Evolutionary conservation across 768 basidiomycete genomes (phyloP), one percentile per base, ranked within the genome.

Genomic region (Neoboletus brunneissimus): DNA sequence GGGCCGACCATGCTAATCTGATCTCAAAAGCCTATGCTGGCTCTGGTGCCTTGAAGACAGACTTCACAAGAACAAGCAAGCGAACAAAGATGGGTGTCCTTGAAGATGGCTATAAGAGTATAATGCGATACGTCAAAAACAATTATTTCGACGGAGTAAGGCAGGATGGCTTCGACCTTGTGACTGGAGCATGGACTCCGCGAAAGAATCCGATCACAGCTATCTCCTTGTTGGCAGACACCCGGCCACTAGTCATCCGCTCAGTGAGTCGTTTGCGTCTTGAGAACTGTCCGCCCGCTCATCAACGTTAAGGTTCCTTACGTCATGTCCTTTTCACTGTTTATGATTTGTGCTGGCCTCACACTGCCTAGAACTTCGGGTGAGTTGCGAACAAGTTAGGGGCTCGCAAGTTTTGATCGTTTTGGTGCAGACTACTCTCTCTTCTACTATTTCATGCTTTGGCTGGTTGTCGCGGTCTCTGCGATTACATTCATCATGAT

Each of bases 141-240:
- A 98, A 96, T 68, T 92, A 92, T 75, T 89, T 97, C 60, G 97
- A 99, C 70, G 97, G 97, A 8, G 81, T 94, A 48, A 78, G 95
- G 66, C 64, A 94, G 86, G 97, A 99, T 73, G 94, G 91, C 10
- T 97, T 90, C 67, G 97, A 99, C 70, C 79, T 99, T 55, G 79
- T 99, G 57, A 94, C 94, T 23, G 97, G 97, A 4, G 79, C 81
- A 9, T 99, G 94, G 92, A 78, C 85, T 34, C 91, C 95, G n/a
- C 81, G 84, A 59, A 86, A 83, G 63, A 87, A 83, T 37, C 87
- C 88, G 20, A 77, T 85, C 38, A 81, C 86, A 11, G 78, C 88
- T 12, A 72, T 87, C 61, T 87, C 89, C 57, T 76, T 93, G 58
- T 76, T 96, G 46, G 77, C 83, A 18, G 94, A 98, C 68, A 76